These are phyloP conservation scores for Taiwanofungus camphoratus DNA, from an alignment of 1,284 basidiomycete genomes.

Conservation along the genomic window DNA sequence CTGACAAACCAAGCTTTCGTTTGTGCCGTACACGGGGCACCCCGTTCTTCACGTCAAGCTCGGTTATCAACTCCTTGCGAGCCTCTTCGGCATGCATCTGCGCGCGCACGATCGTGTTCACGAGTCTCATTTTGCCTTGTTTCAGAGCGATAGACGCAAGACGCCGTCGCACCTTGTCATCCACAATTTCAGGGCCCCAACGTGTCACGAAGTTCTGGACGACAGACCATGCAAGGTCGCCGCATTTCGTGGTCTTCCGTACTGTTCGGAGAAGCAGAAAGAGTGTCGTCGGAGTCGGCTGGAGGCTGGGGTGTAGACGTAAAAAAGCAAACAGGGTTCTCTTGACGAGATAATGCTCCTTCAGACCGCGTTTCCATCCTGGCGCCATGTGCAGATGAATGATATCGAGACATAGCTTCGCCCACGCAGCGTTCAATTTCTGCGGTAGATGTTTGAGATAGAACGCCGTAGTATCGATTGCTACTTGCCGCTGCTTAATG, in stretches of 20 bases:
- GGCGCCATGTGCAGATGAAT: slow-evolving; percentile 29
- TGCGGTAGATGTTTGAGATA: slow-evolving; percentile 24
- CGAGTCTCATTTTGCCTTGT: slow-evolving; percentile 51
- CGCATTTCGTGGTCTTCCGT: slow-evolving; percentile 39
- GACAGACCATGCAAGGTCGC: slow-evolving; percentile 43
- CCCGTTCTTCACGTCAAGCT: slow-evolving; percentile 25
- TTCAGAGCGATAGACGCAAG: slow-evolving; percentile 52
- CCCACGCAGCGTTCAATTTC: slow-evolving; percentile 13
- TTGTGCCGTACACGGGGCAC: slow-evolving; percentile 6
- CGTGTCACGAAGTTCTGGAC: slow-evolving; percentile 39
- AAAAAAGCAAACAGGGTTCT: slow-evolving; percentile 38
- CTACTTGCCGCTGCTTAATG: slow-evolving; percentile 18
- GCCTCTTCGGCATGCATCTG: slow-evolving; percentile 20
- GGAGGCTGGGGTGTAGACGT: slow-evolving; percentile 39
- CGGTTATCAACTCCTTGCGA: slow-evolving; percentile 20
- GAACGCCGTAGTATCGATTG: slow-evolving; percentile 21
- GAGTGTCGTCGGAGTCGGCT: slow-evolving; percentile 58
- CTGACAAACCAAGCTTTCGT: slow-evolving; percentile 12
- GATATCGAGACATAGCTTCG: slow-evolving; percentile 24
- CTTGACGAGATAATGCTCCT: slow-evolving; percentile 30
- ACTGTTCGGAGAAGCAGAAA: slow-evolving; percentile 52
- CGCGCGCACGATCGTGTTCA: slow-evolving; percentile 19
- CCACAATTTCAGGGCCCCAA: slow-evolving; percentile 51
- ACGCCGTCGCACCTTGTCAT: slow-evolving; percentile 52
- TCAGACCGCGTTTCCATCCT: slow-evolving; percentile 11